Evolutionary conservation across 2,329 filamentous ascomycete genomes (phyloP), one percentile per base, ranked within the genome.

Genomic region (Daldinia eschscholtzii): DNA sequence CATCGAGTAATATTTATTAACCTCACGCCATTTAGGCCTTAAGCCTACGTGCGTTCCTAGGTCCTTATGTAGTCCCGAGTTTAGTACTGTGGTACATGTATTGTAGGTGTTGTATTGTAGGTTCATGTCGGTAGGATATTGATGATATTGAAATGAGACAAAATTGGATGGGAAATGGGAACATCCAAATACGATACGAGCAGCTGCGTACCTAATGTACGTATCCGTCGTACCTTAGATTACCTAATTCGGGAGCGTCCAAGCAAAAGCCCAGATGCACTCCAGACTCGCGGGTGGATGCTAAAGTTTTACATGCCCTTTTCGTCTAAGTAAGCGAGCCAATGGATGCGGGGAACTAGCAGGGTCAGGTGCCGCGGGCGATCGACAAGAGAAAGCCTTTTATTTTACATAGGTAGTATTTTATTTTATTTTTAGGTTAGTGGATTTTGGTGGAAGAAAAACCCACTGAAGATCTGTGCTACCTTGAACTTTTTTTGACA

Each of bases 241-340:
- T 37, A 33, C 30, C 30, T 33, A 37, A 35, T 20, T 7, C 33
- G n/a, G 30, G 20, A 7, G 33, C 13, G 50, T 30, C 28, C 30
- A 15, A 10, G 46, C 46, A 50, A 52, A 15, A 26, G n/a, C 12
- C 33, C 5, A 18, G 26, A 28, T 42, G 53, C 53, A 57, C 53
- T 42, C 53, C 53, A 42, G 33, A 57, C 37, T 41, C 5, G 20
- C 33, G 35, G 35, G 53, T 42, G 53, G 53, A 15, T 39, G 30
- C 53, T 26, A 55, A 57, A n/a, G 33, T 41, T 42, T 61, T 35
- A 37, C 30, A 50, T 39, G 42, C 33, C 26, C 33, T 57, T 50
- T 52, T 52, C 37, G 61, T 57, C n/a, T 9, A 50, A 41, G 20
- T 50, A 63, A 63, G 61, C 61, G 61, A 63, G 33, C 61, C 52